Evolutionary conservation across 202 grass and related monocot species (phyloP).

Genomic region (Schoenoplectus tabernaemontani): DNA sequence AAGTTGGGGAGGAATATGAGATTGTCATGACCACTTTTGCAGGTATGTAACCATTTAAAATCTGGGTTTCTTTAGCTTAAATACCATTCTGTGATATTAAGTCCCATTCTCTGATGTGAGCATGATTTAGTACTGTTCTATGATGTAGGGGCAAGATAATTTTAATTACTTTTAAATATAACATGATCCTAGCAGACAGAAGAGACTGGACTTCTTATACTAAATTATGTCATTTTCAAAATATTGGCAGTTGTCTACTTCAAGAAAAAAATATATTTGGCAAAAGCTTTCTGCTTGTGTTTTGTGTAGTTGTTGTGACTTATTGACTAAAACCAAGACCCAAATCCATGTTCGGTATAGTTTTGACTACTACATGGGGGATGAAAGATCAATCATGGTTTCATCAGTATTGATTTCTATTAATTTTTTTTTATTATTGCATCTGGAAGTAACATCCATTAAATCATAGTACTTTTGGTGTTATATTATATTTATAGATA

Average conservation of each 20-base stretch:
- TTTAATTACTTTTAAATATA: neutral
- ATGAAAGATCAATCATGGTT: neutral
- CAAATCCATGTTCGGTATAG: neutral
- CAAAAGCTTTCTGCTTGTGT: neutral
- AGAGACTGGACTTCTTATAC: neutral
- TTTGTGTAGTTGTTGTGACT: neutral
- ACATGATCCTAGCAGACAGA: neutral
- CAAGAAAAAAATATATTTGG: too few relatives aligned
- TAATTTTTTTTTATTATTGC: neutral
- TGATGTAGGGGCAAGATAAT: neutral
- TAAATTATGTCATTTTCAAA: slow-evolving; percentile 5
- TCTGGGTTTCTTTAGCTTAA: neutral
- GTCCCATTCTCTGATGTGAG: slow-evolving; percentile 4
- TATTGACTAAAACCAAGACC: slow-evolving; percentile 11
- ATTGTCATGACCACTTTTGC: slow-evolving; percentile 83
- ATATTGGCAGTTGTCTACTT: neutral
- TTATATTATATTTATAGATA: neutral
- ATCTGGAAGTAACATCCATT: neutral
- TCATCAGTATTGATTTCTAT: neutral
- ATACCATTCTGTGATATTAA: neutral
- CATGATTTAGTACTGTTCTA: too few relatives aligned
- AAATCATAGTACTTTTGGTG: neutral
- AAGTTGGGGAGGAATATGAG: slow-evolving; percentile 75
- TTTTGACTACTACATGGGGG: neutral
- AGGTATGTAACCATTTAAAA: slow-evolving; percentile 30